Evolutionary conservation across 2,329 filamentous ascomycete species (phyloP).

Genomic region (Pestalotiopsis sp.): DNA sequence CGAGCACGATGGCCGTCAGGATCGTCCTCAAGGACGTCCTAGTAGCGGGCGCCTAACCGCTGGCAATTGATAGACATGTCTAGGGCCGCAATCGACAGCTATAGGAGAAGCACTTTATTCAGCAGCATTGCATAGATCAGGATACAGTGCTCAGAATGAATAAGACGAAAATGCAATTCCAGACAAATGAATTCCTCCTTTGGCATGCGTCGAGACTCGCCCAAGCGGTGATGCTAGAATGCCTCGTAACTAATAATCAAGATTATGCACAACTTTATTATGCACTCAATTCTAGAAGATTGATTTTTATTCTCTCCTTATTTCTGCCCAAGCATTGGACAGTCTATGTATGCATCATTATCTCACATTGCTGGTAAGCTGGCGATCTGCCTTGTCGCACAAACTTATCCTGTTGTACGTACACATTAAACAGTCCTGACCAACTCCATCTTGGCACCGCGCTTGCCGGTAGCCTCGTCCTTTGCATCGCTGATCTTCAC

Average conservation of each 20-base stretch:
- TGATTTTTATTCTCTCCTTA: neutral
- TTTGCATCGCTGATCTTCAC: conserved; percentile 90
- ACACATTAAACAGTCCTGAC: conserved; percentile 31
- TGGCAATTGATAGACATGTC: neutral
- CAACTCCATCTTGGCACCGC: conserved; percentile 78
- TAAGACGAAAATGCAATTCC: neutral
- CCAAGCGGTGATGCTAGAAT: neutral
- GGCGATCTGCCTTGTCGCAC: neutral
- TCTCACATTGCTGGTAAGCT: neutral
- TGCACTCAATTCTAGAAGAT: neutral
- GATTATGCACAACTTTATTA: neutral
- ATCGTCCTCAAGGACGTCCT: no score
- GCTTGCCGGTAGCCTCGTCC: conserved; percentile 94
- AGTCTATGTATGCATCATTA: neutral
- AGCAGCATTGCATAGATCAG: neutral
- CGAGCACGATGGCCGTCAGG: no score
- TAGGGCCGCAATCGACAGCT: neutral
- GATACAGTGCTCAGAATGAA: no score
- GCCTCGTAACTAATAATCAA: neutral
- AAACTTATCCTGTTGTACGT: neutral
- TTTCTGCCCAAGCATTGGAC: neutral
- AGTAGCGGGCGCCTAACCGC: no score
- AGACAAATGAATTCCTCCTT: neutral
- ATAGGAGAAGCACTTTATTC: neutral
- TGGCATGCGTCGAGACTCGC: neutral